Evolutionary conservation across 257 asterid genomes (phyloP), one percentile per base, ranked within the genome.

Genomic region (Sherardia arvensis): DNA sequence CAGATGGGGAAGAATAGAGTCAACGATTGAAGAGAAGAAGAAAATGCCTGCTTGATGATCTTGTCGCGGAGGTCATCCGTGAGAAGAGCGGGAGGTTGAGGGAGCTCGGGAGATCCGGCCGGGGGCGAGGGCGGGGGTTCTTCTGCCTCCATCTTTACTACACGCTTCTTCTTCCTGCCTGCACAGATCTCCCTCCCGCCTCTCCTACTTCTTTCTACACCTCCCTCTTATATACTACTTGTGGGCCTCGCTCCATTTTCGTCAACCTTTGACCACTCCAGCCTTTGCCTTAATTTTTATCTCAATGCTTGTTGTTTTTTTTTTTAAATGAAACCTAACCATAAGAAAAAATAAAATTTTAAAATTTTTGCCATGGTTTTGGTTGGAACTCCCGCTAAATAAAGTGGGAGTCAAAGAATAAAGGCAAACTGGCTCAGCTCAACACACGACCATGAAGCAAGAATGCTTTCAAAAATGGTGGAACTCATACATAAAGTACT

Each of bases 21-120:
- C 40, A 29, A 58, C 23, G 21, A 30, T 55, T 55, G 1, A 20
- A 8, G 5, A 0, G 28, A 3, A 22, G 15, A 45, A 63, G 34
- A 48, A 22, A 27, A 26, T 40, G 70, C 97, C 97, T 87, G 97
- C 81, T 84, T 87, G 71, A 85, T 77, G 72, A 90, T 87, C 73
- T 75, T 81, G 79, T 69, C 71, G 49, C 87, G 90, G 67, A 87
- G 96, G 69, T 87, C 90, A 66, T 84, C 86, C 15, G 90, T 55
- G 65, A 80, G 83, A 7, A 71, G 17, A 36, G 87, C 26, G 61
- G 69, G 80, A 63, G 74, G 66, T 40, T 70, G 84, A 68, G 76
- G 15, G 64, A 74, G 68, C 54, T 84, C 88, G 3, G 91, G 94
- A 23, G 94, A 85, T 64, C 90, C 92, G 60, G 80, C 76, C 5